Percentiles rank a stretch among this genome's conserved stretches.
Evolutionary conservation across 805 yeast species (phyloP).

Genomic region (Saccharomycopsis fodiens): DNA sequence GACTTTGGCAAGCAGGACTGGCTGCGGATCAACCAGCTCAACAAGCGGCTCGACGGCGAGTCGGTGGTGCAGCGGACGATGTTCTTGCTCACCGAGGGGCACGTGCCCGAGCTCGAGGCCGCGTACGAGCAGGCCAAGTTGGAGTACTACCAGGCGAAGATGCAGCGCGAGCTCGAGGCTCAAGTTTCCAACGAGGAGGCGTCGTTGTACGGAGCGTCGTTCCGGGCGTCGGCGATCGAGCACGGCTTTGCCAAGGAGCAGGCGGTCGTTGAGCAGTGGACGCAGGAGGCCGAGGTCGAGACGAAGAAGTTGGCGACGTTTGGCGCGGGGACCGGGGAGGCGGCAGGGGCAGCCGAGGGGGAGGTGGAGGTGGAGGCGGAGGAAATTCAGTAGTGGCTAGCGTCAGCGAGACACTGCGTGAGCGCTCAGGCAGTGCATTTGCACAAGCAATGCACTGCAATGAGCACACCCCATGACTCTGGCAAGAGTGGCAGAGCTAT

Average conservation of each 20-base stretch:
- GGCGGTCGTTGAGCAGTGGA: constrained; percentile 65
- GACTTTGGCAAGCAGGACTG: constrained; percentile 57
- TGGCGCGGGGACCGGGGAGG: constrained; percentile 18
- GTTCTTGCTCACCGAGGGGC: constrained; percentile 38
- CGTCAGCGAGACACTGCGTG: too few species aligned
- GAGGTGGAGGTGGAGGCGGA: not conserved
- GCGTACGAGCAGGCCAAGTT: constrained; percentile 83
- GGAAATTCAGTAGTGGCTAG: constrained; percentile 2
- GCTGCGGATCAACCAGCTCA: constrained; percentile 66
- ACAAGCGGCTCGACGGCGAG: constrained; percentile 82
- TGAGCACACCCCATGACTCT: too few species aligned
- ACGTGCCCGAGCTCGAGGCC: constrained; percentile 33
- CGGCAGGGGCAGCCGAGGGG: not conserved
- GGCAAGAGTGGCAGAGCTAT: too few species aligned
- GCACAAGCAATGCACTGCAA: too few species aligned
- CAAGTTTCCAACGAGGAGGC: constrained; percentile 76
- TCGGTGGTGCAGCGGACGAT: constrained; percentile 71
- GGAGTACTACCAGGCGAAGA: constrained; percentile 82
- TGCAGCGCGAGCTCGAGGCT: constrained; percentile 71
- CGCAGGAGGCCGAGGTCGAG: constrained; percentile 54
- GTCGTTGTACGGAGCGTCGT: constrained; percentile 76
- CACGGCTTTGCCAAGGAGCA: constrained; percentile 69
- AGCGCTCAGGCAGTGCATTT: too few species aligned
- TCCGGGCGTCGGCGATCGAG: constrained; percentile 52
- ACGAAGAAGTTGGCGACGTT: constrained; percentile 51